A percentile compares a stretch with the other conserved stretches of the same genome.
phyloP scores from a whole-genome alignment of 2,329 filamentous ascomycete species.

The Penicillium sp. region DNA sequence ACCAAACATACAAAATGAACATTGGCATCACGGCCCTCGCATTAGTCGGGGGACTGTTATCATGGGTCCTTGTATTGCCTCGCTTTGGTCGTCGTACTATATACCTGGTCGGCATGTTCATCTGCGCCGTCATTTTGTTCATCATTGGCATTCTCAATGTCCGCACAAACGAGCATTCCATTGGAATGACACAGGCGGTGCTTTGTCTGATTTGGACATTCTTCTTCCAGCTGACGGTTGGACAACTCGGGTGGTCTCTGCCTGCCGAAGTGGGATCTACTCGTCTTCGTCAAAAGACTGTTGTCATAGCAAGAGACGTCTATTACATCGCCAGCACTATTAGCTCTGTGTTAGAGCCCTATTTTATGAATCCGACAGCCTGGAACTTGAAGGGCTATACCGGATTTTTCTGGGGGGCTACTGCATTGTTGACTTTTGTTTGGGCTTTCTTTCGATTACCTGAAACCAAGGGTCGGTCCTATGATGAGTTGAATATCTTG shows the following conservation, averaged over 20 bases:
- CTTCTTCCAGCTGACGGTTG: conserved; percentile 38
- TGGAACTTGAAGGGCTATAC: conserved; percentile 24
- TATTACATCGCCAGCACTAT: conserved; percentile 37
- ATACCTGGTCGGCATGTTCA: conserved; percentile 28
- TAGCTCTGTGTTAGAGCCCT: conserved; percentile 38
- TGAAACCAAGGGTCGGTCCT: conserved; percentile 33
- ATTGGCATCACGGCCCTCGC: conserved; percentile 33
- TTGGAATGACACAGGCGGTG: conserved; percentile 32
- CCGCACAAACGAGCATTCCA: conserved; percentile 35
- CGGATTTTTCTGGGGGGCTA: conserved; percentile 24
- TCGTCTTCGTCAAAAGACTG: conserved; percentile 43
- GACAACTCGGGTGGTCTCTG: conserved; percentile 42
- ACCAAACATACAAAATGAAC: conserved; percentile 30
- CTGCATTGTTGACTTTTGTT: conserved; percentile 1
- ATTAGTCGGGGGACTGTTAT: conserved; percentile 29
- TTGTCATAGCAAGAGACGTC: conserved; percentile 33
- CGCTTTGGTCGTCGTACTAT: conserved; percentile 27
- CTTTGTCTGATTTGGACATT: conserved; percentile 36
- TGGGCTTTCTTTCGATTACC: not conserved
- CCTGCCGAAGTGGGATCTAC: conserved; percentile 45
- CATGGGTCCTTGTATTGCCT: conserved; percentile 27
- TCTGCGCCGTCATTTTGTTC: conserved; percentile 29
- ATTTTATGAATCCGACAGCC: conserved; percentile 33
- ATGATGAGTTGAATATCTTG: conserved; percentile 37
- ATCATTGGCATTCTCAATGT: conserved; percentile 36